Base-by-base conservation (phyloP, 2,329 filamentous ascomycete species). In the Penicillium aurantiogriseum region DNA sequence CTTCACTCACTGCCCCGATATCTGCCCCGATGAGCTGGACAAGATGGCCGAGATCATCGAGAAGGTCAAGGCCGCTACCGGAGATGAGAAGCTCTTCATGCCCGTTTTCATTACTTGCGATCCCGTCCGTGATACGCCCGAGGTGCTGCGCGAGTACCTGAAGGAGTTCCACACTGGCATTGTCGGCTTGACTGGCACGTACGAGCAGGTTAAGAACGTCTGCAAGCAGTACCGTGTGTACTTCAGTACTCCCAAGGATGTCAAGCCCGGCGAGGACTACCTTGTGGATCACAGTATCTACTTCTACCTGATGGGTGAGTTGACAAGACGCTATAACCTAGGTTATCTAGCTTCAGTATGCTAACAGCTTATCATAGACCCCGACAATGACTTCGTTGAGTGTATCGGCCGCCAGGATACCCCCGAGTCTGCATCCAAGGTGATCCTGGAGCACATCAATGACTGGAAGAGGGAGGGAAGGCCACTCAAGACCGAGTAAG, bases 1-100 rank as follows among this genome's bases (percentile, higher is more conserved):
- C 69, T 99, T 99, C 83, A 93, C 91, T 9, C 92, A 97, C 76
- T 99, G 94, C 74, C 94, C 94, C 25, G 94, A 99, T 74, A 99
- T 99, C 73, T 99, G 94, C 80, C 94, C 94, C 35, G 94, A 99
- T 71, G 94, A 99, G 78, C 88, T 99, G 68, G 94, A 99, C 80
- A 99, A 99, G 81, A 97, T 99, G 92, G 90, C 93, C n/a, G 83
- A 83, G 57, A 96, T 97, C 85, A 89, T 95, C 71, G 92, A 99
- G 71, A 80, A 80, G 58, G 83, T 87, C 52, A 72, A 74, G 58
- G 73, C 70, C 38, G 69, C 65, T 43, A 75, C 74, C 21, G 69
- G 70, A 46, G 72, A 71, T 33, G 69, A 74, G 51, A 70, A 74
- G 56, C 60, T 81, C 49, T 77, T 97, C 64, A 80, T 87, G 31